phyloP scores from a whole-genome alignment of 140 eudicot genomes.

The Oenanthe javanica region DNA sequence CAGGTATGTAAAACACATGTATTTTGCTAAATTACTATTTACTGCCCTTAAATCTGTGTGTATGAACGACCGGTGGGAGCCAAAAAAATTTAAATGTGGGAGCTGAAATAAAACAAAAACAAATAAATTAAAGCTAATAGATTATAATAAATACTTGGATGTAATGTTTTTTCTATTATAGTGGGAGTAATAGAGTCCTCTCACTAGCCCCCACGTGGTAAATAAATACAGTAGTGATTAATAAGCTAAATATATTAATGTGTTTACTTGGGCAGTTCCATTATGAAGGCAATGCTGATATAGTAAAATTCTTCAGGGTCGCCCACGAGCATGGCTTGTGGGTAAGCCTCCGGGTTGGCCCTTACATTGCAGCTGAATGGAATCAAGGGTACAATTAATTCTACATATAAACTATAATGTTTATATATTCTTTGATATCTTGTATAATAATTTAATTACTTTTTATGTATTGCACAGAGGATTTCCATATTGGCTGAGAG shows the following conservation, averaged over 20 bases:
- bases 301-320: conserved; percentile 56
- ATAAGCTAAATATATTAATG: not conserved
- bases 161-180: too few species aligned
- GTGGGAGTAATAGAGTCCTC: too few species aligned
- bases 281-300: conserved; percentile 60
- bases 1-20: conserved; percentile 31
- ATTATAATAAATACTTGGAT: too few species aligned
- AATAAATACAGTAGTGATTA: too few species aligned
- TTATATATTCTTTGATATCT: too few species aligned
- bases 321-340: conserved; percentile 50
- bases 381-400: conserved; percentile 54
- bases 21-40: not conserved
- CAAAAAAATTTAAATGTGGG: too few species aligned
- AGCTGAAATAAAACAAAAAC: too few species aligned
- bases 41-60: not conserved
- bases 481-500: conserved; percentile 77
- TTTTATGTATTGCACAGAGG: conserved; percentile 40
- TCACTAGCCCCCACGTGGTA: too few species aligned
- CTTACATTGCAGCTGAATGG: conserved; percentile 94
- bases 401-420: not conserved
- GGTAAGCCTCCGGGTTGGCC: conserved; percentile 69
- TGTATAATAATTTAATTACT: too few species aligned
- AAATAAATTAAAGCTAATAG: too few species aligned
- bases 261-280: conserved; percentile 36
- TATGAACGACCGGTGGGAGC: not conserved